Conservation (phyloP, 805 yeast genomes). For the Scheffersomyces ergatensis region DNA sequence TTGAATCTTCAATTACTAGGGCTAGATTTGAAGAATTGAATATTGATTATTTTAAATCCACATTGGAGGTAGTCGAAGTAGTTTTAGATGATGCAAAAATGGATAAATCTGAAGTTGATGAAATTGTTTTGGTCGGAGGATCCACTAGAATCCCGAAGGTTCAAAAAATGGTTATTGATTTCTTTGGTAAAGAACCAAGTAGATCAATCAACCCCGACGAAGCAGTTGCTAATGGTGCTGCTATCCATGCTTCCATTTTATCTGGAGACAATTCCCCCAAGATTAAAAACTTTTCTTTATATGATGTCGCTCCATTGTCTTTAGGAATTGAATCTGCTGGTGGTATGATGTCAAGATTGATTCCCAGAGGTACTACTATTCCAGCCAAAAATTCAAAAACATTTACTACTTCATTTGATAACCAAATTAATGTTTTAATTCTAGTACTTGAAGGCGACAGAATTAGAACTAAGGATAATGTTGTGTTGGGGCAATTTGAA, state of each 20-base stretch:
- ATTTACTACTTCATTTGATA: conserved; percentile 93
- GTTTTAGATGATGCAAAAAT: conserved; percentile 92
- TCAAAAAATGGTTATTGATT: conserved; percentile 86
- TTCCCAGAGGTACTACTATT: conserved; percentile 91
- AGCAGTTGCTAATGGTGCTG: conserved; percentile 99
- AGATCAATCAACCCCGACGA: conserved; percentile 99
- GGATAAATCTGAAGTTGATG: conserved; percentile 83
- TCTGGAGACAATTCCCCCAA: conserved; percentile 69
- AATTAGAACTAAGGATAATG: conserved; percentile 90
- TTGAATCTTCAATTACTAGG: conserved; percentile 92
- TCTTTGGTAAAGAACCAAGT: conserved; percentile 92
- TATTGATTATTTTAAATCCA: conserved; percentile 88
- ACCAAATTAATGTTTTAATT: conserved; percentile 92
- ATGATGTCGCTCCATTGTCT: conserved; percentile 93
- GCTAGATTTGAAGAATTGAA: conserved; percentile 98
- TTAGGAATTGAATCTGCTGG: conserved; percentile 96
- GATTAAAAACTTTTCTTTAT: conserved; percentile 55
- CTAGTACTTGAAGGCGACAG: conserved; percentile 97
- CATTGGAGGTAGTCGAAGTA: conserved; percentile 94
- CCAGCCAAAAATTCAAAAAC: conserved; percentile 95
- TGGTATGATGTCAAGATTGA: conserved; percentile 95
- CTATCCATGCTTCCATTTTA: conserved; percentile 97
- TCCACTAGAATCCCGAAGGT: conserved; percentile 99
- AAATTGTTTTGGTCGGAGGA: conserved; percentile 97
- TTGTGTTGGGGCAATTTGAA: conserved; percentile 82